phyloP scores from a whole-genome alignment of 164 flowering plant species.

The Piper betle region DNA sequence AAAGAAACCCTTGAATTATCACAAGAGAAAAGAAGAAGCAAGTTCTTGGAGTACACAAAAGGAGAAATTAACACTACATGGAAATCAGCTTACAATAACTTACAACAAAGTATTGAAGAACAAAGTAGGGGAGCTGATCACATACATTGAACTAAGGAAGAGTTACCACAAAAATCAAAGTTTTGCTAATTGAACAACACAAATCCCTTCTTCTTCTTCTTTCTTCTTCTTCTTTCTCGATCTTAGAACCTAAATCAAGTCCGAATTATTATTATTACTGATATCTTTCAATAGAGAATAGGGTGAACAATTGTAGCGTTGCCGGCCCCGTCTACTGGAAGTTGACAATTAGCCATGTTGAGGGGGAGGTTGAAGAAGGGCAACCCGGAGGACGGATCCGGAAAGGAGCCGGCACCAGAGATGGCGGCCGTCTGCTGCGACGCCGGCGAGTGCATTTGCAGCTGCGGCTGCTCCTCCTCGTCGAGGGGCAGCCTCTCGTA shows the following conservation, averaged over 20 bases:
- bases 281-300: slow-evolving; percentile 18
- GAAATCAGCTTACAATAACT: background rate
- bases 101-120: no score
- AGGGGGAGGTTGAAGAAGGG: slow-evolving; percentile 76
- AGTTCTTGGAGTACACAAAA: background rate
- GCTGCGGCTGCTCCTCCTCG: slow-evolving; percentile 25
- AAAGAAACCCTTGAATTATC: background rate
- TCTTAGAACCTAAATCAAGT: no score
- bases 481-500: slow-evolving; percentile 36
- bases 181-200: background rate
- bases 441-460: slow-evolving; percentile 16
- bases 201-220: no score
- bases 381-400: slow-evolving; percentile 55
- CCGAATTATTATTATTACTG: background rate
- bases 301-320: slow-evolving; percentile 35
- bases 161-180: background rate
- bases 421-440: slow-evolving; percentile 9
- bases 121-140: background rate
- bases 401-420: slow-evolving; percentile 27
- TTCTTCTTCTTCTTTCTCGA: no score
- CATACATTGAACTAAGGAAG: background rate
- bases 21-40: background rate
- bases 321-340: slow-evolving; percentile 44
- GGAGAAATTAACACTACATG: background rate
- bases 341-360: slow-evolving; percentile 46